Evolutionary conservation across 306 rosid genomes (phyloP).

Genomic region (Sesbania bispinosa): DNA sequence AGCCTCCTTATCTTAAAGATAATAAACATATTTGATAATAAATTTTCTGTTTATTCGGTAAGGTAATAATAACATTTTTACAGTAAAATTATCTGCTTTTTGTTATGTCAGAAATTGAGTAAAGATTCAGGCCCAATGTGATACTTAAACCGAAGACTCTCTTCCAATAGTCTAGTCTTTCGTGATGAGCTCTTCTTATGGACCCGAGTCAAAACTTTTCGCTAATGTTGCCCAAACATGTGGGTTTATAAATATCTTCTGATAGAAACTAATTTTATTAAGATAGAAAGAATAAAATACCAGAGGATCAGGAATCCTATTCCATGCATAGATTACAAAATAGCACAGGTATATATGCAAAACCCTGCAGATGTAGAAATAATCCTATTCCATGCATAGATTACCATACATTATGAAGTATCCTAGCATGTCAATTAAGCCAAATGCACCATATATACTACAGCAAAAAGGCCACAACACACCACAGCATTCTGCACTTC

Average conservation of each 20-base stretch:
- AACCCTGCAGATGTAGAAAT: not conserved
- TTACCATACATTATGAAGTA: not conserved
- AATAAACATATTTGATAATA: slow-evolving; percentile 16
- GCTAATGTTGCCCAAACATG: not conserved
- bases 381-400: not conserved
- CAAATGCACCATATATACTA: not conserved
- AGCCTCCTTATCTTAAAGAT: not conserved
- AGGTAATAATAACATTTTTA: not conserved
- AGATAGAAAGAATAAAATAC: not conserved
- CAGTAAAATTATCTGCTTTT: not conserved
- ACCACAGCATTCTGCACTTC: not conserved
- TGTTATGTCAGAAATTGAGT: not conserved
- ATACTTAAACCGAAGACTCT: not conserved
- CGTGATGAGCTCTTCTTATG: not conserved
- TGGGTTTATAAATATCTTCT: not conserved
- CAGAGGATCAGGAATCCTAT: not conserved
- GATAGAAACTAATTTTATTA: not conserved
- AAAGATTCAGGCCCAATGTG: not conserved
- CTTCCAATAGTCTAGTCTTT: not conserved
- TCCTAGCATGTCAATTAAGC: slow-evolving; percentile 11
- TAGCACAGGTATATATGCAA: not conserved
- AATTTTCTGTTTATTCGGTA: not conserved
- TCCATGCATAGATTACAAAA: no score
- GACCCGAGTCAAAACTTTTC: not conserved
- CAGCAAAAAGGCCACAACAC: slow-evolving; percentile 11